Evolutionary conservation across 2,329 filamentous ascomycete species (phyloP).

Genomic region (Colletotrichum liaoningense): DNA sequence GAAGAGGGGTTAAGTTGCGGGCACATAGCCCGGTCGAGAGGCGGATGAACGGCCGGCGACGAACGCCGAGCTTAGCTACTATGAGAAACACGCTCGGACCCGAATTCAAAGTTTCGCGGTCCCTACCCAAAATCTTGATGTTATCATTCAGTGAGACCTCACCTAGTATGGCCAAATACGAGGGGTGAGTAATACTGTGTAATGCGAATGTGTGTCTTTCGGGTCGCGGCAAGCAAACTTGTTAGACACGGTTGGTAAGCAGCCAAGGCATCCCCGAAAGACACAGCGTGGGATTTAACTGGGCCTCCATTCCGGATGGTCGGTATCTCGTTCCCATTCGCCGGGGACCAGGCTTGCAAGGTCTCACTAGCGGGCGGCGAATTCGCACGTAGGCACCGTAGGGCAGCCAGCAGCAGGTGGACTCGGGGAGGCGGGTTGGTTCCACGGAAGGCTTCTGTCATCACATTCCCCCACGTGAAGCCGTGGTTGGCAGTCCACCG

Average conservation of each 20-base stretch:
- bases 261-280: background rate
- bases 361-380: background rate
- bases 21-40: constrained; percentile 1
- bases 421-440: too few relatives aligned
- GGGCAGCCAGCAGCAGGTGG: too few relatives aligned
- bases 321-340: constrained; percentile 22
- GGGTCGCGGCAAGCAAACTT: background rate
- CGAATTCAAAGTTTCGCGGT: constrained; percentile 21
- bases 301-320: constrained; percentile 9
- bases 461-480: background rate
- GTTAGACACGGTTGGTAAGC: background rate
- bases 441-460: background rate
- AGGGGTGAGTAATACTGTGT: background rate
- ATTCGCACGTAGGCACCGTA: background rate
- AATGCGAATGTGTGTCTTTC: background rate
- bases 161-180: background rate
- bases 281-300: background rate
- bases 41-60: constrained; percentile 19
- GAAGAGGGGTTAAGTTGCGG: constrained; percentile 1
- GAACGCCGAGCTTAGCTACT: constrained; percentile 22
- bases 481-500: too few relatives aligned
- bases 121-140: background rate
- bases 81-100: constrained; percentile 23
- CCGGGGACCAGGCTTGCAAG: background rate
- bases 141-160: background rate